Evolutionary conservation across 2,329 filamentous ascomycete genomes (phyloP).

Genomic region (Chaetomiaceae sp.): DNA sequence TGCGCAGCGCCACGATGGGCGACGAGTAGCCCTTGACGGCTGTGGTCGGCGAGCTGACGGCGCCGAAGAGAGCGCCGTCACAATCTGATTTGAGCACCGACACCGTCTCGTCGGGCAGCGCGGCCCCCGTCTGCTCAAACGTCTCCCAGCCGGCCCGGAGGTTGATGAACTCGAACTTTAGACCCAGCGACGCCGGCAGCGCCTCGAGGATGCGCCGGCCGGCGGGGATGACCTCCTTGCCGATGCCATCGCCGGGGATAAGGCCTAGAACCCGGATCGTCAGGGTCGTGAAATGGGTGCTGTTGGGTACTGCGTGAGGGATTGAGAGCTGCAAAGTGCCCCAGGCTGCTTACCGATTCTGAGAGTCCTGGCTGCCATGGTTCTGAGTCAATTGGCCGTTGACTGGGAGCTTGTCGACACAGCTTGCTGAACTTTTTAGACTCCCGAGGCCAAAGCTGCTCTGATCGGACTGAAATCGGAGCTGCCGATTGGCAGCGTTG

Average conservation of each 20-base stretch:
- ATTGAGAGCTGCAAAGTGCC: not conserved
- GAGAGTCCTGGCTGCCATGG: slow-evolving; percentile 59
- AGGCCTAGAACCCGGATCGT: slow-evolving; percentile 54
- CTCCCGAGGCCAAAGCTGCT: no score
- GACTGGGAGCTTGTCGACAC: not conserved
- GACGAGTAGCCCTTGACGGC: slow-evolving; percentile 93
- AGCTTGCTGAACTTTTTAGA: slow-evolving; percentile 8
- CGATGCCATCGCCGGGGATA: slow-evolving; percentile 97
- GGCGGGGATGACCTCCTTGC: slow-evolving; percentile 94
- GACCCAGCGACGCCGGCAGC: slow-evolving; percentile 78
- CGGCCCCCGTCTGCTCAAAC: slow-evolving; percentile 82
- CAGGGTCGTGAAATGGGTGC: not conserved
- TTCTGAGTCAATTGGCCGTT: slow-evolving; percentile 30
- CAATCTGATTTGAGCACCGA: slow-evolving; percentile 84
- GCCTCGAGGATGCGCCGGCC: slow-evolving; percentile 89
- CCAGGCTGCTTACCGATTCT: slow-evolving; percentile 53
- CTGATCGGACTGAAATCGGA: slow-evolving; percentile 16
- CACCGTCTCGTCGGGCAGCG: slow-evolving; percentile 86
- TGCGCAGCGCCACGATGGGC: slow-evolving; percentile 93
- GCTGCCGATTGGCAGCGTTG: slow-evolving; percentile 5
- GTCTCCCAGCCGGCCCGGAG: slow-evolving; percentile 90
- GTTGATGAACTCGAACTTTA: slow-evolving; percentile 92
- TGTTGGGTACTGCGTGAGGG: not conserved
- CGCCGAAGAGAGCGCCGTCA: slow-evolving; percentile 93
- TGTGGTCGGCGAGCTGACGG: slow-evolving; percentile 84